Evolutionary conservation across 495 filamentous ascomycete genomes (phyloP), one percentile per base, ranked within the genome.

Genomic region (Penicillium roqueforti): DNA sequence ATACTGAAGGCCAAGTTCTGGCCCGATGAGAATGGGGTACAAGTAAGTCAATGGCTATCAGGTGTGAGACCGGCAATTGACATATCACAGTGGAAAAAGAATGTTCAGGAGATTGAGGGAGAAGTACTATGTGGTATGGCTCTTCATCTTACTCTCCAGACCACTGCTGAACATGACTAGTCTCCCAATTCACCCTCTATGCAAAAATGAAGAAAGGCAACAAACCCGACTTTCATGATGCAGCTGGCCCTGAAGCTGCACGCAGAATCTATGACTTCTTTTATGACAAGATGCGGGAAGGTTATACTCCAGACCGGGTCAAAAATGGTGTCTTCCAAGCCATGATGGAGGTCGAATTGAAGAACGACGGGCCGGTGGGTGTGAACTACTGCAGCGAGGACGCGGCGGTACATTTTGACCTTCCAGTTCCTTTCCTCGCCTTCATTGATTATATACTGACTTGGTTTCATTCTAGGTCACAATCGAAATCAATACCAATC

Each of bases 161-260:
- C 6, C 9, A 4, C 13, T 16, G 25, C 32, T 18, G 9, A 31
- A 13, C 19, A 18, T 63, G 34, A 40, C 16, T 66, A 92, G 95
- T 99, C n/a, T 97, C 95, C 8, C 95, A 99, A 70, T 99, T 99
- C 64, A 99, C 95, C 10, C 83, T 99, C 29, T 84, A 92, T 37
- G 95, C 89, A 47, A 86, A 85, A 41, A 89, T 91, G 31, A 96
- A 91, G 68, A 97, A 97, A 70, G 92, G 92, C 55, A 89, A 81
- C 63, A 96, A 96, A 69, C 95, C 95, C 13, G 88, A 95, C 67
- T 99, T 99, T 60, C 95, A 96, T 67, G 87, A 87, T 19, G 92
- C 95, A 13, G 83, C 92, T 55, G 81, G 81, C 31, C 83, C 85
- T 20, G 80, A 87, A 1, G 79, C 88, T 25, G 93, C 95, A 11